These are phyloP conservation scores for Mrakia frigida DNA, from an alignment of 768 basidiomycete genomes.

Conservation along the genomic window DNA sequence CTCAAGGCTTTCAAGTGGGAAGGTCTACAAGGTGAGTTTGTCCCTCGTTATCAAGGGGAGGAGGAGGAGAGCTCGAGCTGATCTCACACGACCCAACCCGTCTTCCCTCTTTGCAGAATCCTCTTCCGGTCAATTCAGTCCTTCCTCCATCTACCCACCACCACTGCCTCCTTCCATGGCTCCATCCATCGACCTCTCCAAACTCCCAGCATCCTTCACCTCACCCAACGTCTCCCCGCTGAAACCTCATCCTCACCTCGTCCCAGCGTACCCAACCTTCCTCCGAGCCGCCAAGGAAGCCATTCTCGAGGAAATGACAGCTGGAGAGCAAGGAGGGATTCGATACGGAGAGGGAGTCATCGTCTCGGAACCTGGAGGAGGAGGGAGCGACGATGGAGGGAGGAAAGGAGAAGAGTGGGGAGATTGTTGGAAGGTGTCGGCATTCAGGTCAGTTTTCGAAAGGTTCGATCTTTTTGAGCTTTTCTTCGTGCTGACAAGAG, in stretches of 20 bases:
- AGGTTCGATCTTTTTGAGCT: neutral
- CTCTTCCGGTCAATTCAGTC: neutral
- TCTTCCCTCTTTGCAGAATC: neutral
- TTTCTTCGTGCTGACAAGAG: no score
- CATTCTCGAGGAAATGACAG: constrained; percentile 8
- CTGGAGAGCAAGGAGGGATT: neutral
- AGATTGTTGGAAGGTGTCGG: constrained; percentile 13
- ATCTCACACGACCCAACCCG: neutral
- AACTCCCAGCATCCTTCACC: neutral
- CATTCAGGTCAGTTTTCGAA: constrained; percentile 12
- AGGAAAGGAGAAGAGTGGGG: constrained; percentile 15
- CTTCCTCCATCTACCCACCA: constrained; percentile 1
- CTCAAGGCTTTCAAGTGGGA: constrained; percentile 5
- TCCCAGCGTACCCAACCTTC: neutral
- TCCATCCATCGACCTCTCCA: neutral
- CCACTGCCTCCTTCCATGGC: neutral
- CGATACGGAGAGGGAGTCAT: neutral
- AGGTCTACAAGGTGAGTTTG: neutral
- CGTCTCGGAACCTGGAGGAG: neutral
- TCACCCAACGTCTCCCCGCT: neutral
- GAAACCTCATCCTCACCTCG: neutral
- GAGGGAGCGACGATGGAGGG: neutral
- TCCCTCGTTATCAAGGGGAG: neutral
- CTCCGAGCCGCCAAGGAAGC: neutral
- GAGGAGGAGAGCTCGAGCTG: neutral